Base-by-base conservation (phyloP, 1,284 basidiomycete genomes). In the Flammula alnicola region DNA sequence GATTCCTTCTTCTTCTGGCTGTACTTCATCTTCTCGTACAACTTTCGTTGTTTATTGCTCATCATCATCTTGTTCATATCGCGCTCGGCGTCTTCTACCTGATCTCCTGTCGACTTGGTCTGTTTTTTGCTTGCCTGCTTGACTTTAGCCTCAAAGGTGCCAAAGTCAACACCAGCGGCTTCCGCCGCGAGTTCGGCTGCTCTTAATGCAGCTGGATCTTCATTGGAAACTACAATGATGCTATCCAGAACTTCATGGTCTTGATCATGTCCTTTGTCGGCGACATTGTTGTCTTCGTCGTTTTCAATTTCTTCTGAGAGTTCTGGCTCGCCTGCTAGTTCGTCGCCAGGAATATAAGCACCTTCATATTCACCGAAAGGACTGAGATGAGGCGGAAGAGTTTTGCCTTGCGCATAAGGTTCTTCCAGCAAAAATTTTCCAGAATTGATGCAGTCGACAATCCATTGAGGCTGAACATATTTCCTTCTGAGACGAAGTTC, bases 51-150 rank as follows among this genome's bases (percentile, higher is more conserved):
- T 75, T 92, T 95, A 75, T 95, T 97, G 74, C 92, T 96, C 86
- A 99, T 88, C 84, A 99, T 84, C 85, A 97, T 97, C 80, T 96
- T 97, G 71, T 94, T 91, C 88, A 98, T 93, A 64, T 96, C 90
- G 66, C 88, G 79, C 67, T 97, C 94, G 11, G 71, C 76, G 23
- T 75, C 72, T 60, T 65, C 74, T 52, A 22, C 46, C 43, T 38
- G 63, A 64, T 47, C 66, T 68, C 61, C 73, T 69, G 36, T 66
- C 65, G 22, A 8, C 64, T 51, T 51, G 22, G 26, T 31, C 16
- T 49, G 47, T 35, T 83, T 79, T 73, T 81, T 87, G 63, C 74
- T 72, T 36, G 83, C 79, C 67, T 88, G 87, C 64, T 79, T 80
- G 49, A 93, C 81, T 63, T 91, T 81, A 56, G 86, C 85, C 65